Conservation (phyloP, 2,329 filamentous ascomycete species). For the Pseudogymnoascus sp. region DNA sequence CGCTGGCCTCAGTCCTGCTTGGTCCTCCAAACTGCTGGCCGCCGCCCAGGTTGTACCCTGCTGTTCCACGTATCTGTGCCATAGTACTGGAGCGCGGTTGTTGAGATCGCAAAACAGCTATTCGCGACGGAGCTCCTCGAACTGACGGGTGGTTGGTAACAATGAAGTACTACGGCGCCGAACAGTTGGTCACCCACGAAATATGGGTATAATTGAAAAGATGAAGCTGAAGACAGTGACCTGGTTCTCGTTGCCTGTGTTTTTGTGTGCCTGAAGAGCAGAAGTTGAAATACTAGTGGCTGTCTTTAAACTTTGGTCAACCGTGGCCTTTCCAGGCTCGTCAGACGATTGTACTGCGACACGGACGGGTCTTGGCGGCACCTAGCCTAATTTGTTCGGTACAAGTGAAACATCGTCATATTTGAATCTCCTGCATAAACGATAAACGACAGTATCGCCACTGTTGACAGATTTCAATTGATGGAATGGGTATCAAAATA, state of each 20-base stretch:
- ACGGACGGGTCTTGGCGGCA: background rate
- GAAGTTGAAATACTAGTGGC: slow-evolving; percentile 5
- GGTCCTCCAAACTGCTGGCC: slow-evolving; percentile 29
- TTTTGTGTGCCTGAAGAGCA: slow-evolving; percentile 1
- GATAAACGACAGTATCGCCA: slow-evolving; percentile 3
- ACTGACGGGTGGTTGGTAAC: background rate
- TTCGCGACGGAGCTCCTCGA: slow-evolving; percentile 1
- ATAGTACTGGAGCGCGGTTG: slow-evolving; percentile 28
- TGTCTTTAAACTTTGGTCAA: slow-evolving; percentile 9
- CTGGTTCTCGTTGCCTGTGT: background rate
- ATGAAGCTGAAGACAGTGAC: slow-evolving; percentile 2
- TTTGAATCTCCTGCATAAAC: background rate
- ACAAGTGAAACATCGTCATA: slow-evolving; percentile 7
- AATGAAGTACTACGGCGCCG: background rate
- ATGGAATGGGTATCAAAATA: background rate
- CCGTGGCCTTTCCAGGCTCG: slow-evolving; percentile 8
- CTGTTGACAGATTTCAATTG: background rate
- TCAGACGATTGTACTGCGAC: background rate
- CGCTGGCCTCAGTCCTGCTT: slow-evolving; percentile 25
- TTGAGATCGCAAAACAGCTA: background rate
- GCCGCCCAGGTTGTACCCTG: slow-evolving; percentile 30
- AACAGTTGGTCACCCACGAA: background rate
- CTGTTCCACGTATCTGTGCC: slow-evolving; percentile 51
- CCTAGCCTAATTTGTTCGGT: slow-evolving; percentile 7
- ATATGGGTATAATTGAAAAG: background rate